Evolutionary conservation across 257 asterid species (phyloP).

Genomic region (Petrea volubilis): DNA sequence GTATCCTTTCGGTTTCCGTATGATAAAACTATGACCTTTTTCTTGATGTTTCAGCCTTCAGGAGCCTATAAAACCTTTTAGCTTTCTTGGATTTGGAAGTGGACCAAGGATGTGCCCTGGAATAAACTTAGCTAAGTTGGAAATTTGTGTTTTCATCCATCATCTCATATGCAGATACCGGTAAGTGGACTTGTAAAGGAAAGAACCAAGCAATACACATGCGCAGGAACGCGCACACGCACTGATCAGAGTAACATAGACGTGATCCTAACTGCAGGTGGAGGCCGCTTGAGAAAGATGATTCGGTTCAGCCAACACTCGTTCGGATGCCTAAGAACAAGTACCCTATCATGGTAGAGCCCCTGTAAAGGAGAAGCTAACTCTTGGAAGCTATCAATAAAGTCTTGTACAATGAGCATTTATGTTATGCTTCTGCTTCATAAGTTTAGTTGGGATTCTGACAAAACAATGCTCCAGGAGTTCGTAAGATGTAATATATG

Average conservation of each 20-base stretch:
- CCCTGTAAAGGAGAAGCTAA: constrained; percentile 35
- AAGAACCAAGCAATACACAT: too few species aligned
- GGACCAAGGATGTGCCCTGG: constrained; percentile 97
- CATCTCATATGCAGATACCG: constrained; percentile 81
- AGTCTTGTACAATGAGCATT: background rate
- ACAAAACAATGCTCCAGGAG: constrained; percentile 2
- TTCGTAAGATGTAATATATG: background rate
- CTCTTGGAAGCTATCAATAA: constrained; percentile 24
- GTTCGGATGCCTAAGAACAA: constrained; percentile 88
- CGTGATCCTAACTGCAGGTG: constrained; percentile 50
- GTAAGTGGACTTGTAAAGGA: constrained; percentile 29
- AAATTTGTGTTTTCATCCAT: constrained; percentile 73
- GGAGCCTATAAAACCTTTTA: constrained; percentile 69
- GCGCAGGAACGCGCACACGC: too few species aligned
- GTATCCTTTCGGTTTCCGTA: background rate
- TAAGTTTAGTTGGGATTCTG: background rate
- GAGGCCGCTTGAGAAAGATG: constrained; percentile 64
- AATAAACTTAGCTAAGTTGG: constrained; percentile 84
- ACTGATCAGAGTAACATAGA: too few species aligned
- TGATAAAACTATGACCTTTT: background rate
- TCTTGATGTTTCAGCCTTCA: constrained; percentile 33
- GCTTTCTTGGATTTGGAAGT: constrained; percentile 85
- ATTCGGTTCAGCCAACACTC: constrained; percentile 72
- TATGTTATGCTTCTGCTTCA: background rate
- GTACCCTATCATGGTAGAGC: constrained; percentile 66